A percentile compares a stretch with the other conserved stretches of the same genome.
Evolutionary conservation across 495 filamentous ascomycete species (phyloP).

Genomic region (Geopyxis carbonaria): DNA sequence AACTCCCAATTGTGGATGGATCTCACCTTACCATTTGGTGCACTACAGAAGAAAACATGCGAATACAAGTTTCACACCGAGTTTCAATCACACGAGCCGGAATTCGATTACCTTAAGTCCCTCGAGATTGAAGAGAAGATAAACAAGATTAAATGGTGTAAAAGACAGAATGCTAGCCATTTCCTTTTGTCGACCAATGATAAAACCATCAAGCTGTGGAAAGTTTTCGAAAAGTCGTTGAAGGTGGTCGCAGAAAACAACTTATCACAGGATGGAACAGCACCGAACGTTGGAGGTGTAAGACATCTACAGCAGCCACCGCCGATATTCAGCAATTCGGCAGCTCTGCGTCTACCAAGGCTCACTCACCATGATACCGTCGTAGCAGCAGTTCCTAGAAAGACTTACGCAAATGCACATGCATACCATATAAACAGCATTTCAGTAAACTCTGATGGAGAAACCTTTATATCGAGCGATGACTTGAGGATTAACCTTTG

Average conservation of each 20-base stretch:
- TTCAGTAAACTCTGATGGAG: slow-evolving; percentile 96
- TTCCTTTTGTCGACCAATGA: slow-evolving; percentile 97
- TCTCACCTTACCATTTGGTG: too few relatives aligned
- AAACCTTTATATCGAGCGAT: slow-evolving; percentile 98
- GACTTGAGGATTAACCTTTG: slow-evolving; percentile 95
- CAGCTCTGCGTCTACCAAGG: slow-evolving; percentile 76
- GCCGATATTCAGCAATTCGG: slow-evolving; percentile 65
- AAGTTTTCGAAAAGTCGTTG: slow-evolving; percentile 97
- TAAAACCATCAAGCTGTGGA: slow-evolving; percentile 99
- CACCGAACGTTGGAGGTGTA: slow-evolving; percentile 18
- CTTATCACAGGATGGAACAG: slow-evolving; percentile 59
- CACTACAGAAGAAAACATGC: slow-evolving; percentile 87
- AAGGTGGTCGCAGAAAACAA: slow-evolving; percentile 99
- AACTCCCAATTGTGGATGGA: not conserved
- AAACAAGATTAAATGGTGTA: slow-evolving; percentile 99
- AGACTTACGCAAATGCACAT: slow-evolving; percentile 95
- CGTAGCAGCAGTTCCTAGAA: slow-evolving; percentile 83
- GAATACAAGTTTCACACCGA: slow-evolving; percentile 99
- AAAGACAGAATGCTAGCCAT: slow-evolving; percentile 92
- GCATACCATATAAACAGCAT: slow-evolving; percentile 99
- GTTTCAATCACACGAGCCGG: slow-evolving; percentile 97
- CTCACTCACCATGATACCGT: slow-evolving; percentile 97
- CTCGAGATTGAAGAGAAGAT: slow-evolving; percentile 99
- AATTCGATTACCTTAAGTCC: slow-evolving; percentile 98
- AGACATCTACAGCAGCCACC: slow-evolving; percentile 26